These are phyloP conservation scores for Colletotrichum musicola DNA, from an alignment of 2,329 filamentous ascomycete genomes.

Conservation along the genomic window DNA sequence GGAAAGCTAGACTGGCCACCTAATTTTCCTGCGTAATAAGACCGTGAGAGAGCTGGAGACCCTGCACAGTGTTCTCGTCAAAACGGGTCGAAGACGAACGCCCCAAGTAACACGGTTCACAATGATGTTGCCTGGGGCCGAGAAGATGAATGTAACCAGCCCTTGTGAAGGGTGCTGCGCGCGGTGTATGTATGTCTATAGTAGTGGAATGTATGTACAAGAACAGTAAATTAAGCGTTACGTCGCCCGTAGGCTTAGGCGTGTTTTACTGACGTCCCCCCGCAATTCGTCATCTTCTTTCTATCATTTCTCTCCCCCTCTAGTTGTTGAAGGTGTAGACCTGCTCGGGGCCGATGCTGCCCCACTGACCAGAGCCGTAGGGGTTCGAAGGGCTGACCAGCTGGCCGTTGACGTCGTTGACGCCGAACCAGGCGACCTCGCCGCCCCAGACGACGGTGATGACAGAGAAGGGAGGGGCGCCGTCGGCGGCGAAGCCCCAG, in stretches of 20 bases:
- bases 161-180: not conserved
- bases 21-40: too few species aligned
- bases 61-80: too few species aligned
- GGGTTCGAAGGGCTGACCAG: slow-evolving; percentile 8
- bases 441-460: slow-evolving; percentile 1
- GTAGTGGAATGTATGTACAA: not conserved
- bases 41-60: too few species aligned
- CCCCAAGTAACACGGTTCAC: too few species aligned
- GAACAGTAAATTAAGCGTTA: not conserved
- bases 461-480: not conserved
- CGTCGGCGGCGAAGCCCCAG: not conserved
- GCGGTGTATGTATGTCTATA: not conserved
- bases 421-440: slow-evolving; percentile 6
- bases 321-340: slow-evolving; percentile 8
- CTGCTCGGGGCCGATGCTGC: slow-evolving; percentile 13
- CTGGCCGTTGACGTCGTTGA: slow-evolving; percentile 14
- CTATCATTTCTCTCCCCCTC: too few species aligned
- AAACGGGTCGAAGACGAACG: too few species aligned
- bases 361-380: slow-evolving; percentile 15
- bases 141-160: not conserved
- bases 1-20: too few species aligned
- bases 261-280: not conserved
- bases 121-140: too few species aligned
- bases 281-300: too few species aligned
- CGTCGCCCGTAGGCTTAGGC: not conserved